These are phyloP conservation scores for Sparassis latifolia DNA, from an alignment of 1,284 basidiomycete species.

Conservation along the genomic window DNA sequence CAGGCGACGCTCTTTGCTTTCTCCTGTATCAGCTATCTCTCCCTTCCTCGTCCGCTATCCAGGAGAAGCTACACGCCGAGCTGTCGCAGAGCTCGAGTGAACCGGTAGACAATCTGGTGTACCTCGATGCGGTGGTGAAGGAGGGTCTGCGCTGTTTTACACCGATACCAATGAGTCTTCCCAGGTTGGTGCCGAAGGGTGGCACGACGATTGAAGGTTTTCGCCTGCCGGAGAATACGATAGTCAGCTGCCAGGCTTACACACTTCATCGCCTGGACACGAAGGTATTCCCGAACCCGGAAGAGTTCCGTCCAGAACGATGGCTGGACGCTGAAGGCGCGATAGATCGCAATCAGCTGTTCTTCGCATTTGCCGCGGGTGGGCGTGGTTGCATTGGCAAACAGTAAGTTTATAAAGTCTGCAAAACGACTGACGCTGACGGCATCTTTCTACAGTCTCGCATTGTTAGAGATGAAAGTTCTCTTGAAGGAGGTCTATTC, in stretches of 20 bases:
- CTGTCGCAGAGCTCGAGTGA: constrained; percentile 8
- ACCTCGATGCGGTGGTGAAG: constrained; percentile 86
- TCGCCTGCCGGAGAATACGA: constrained; percentile 82
- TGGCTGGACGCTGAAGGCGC: constrained; percentile 78
- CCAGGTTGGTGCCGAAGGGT: constrained; percentile 77
- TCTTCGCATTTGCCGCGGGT: constrained; percentile 20
- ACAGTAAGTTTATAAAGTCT: constrained; percentile 12
- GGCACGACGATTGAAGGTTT: constrained; percentile 87
- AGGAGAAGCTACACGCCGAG: constrained; percentile 15
- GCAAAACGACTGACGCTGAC: background rate
- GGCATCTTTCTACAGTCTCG: constrained; percentile 8
- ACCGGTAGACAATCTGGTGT: constrained; percentile 79
- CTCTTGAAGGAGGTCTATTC: constrained; percentile 18
- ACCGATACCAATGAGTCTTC: constrained; percentile 85
- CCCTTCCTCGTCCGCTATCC: constrained; percentile 8
- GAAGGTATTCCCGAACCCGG: constrained; percentile 81
- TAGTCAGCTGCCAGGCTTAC: constrained; percentile 95
- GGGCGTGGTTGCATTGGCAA: constrained; percentile 21
- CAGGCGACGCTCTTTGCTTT: constrained; percentile 21
- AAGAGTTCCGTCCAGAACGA: constrained; percentile 79
- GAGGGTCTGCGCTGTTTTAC: constrained; percentile 86
- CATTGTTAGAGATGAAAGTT: constrained; percentile 21
- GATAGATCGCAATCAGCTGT: constrained; percentile 17
- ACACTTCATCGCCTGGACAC: constrained; percentile 83
- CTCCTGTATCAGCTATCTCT: constrained; percentile 21